Evolutionary conservation across 2,329 filamentous ascomycete genomes (phyloP), one percentile per base, ranked within the genome.

Genomic region (Claviceps sp.): DNA sequence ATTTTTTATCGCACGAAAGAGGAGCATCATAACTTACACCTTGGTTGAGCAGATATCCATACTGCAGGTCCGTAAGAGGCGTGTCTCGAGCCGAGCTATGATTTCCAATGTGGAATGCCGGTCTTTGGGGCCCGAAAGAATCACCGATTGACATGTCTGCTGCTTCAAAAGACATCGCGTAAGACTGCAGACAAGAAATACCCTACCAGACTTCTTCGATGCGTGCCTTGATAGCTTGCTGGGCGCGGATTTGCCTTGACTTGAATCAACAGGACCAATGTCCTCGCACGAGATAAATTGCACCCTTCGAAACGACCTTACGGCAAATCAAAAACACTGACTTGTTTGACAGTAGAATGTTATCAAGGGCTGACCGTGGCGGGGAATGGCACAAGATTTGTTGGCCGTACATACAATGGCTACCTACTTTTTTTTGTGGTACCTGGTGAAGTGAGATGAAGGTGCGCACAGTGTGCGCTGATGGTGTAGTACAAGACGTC

Each of bases 81-180:
- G 77, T 69, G 29, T 72, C 66, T 53, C 85, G 73, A 49, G 71
- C 71, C 6, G 82, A 82, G 62, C 88, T 83, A 68, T 90, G 86
- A 56, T 88, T 83, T 52, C 85, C 84, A 58, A 89, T 73, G 60
- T 83, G 86, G 62, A 88, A 86, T 11, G 52, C 57, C 1, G 73
- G 73, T 37, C 68, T 62, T 50, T 64, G 62, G 49, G 59, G 56
- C 7, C 55, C 62, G 49, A 60, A 59, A 45, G 50, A 56, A 14
- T 68, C 61, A 45, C 58, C 37, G 56, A 58, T 58, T 26, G 53
- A 55, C 50, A 60, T 58, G n/a, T 55, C 54, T 5, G 51, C 22
- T 26, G 53, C 53, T 43, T 54, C 57, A 45, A 56, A 59, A 38
- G 58, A 55, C 63, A 65, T 65, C 37, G 40, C 14, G 14, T 4